Base-by-base conservation (phyloP, 345 rosid genomes). In the Lagerstroemia speciosa region DNA sequence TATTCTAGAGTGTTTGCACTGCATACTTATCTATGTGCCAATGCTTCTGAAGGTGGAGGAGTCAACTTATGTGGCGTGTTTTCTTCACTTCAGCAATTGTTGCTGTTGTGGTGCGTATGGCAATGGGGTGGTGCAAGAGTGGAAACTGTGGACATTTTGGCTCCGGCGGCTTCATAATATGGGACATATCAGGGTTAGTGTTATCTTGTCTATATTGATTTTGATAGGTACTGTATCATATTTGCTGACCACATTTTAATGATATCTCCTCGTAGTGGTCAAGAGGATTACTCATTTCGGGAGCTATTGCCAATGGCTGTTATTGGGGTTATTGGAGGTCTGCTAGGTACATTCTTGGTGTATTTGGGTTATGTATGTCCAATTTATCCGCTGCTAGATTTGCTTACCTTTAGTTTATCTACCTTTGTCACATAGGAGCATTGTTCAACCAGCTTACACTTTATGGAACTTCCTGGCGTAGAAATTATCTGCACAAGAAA, bases 21-120 rank as follows among this genome's bases (percentile, higher is more conserved):
- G 10, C 43, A 68, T 32, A 55, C 71, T 68, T 40, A 68, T 27
- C 46, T 2, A 4, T 41, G 15, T 34, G 27, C 77, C 52, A 62
- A 68, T 38, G 16, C 57, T 40, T 48, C n/a, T 75, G 73, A 82
- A 94, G 99, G 97, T 94, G 99, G 99, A 86, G 96, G 78, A 91
- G 99, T 82, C 96, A 91, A 78, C 97, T 94, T 62, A 89, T 94
- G 96, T 91, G 97, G 99, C 91, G 97, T 76, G 97, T 91, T 72
- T 94, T 94, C 83, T 94, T 94, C 76, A 94, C 97, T 72, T 89
- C 99, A 67, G 99, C 99, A 17, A 75, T 94, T 48, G 99, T 94
- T 69, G 99, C 97, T 64, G 97, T 94, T 80, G 99, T 94, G 43
- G 97, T 94, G 31, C 94, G 97, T 75, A 83, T 87, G 73, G 92